Evolutionary conservation across 1,139 yeast genomes (phyloP).

Genomic region (Kurtzmaniella quercitrusa): DNA sequence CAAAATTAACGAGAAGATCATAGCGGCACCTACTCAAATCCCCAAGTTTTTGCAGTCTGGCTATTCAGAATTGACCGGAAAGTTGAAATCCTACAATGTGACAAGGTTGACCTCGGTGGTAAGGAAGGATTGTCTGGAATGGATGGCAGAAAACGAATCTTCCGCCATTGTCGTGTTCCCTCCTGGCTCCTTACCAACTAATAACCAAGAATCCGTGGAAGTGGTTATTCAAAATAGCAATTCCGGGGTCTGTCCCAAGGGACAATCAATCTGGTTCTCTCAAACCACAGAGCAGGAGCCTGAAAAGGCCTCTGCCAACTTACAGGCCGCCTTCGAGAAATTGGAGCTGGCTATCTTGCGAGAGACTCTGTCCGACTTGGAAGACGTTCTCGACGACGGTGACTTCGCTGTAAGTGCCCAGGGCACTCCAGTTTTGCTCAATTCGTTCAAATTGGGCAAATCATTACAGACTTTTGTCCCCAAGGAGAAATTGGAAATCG

Average conservation of each 20-base stretch:
- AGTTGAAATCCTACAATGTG: conserved; percentile 44
- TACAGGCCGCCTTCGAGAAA: conserved; percentile 74
- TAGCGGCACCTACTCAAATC: conserved; percentile 68
- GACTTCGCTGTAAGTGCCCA: conserved; percentile 52
- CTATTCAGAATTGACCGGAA: conserved; percentile 23
- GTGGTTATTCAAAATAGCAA: conserved; percentile 86
- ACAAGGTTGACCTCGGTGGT: conserved; percentile 81
- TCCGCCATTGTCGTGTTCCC: conserved; percentile 92
- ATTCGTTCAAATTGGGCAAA: conserved; percentile 82
- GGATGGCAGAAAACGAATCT: conserved; percentile 83
- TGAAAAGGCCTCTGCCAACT: conserved; percentile 64
- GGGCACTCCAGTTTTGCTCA: conserved; percentile 63
- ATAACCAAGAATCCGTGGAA: conserved; percentile 73
- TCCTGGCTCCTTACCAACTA: conserved; percentile 69
- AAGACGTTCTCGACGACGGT: conserved; percentile 40
- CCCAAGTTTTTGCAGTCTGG: conserved; percentile 43
- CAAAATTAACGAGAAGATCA: conserved; percentile 69
- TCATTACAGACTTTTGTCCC: conserved; percentile 82
- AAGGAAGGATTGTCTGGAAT: conserved; percentile 80
- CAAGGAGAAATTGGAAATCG: conserved; percentile 67
- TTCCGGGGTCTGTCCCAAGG: conserved; percentile 84
- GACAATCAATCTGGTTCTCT: conserved; percentile 86
- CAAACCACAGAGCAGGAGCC: conserved; percentile 71
- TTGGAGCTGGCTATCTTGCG: conserved; percentile 77
- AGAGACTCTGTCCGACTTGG: conserved; percentile 60